Percentiles rank a stretch among this genome's conserved stretches.
phyloP scores from a whole-genome alignment of 768 basidiomycete species.

The Aureoboletus auriporus region DNA sequence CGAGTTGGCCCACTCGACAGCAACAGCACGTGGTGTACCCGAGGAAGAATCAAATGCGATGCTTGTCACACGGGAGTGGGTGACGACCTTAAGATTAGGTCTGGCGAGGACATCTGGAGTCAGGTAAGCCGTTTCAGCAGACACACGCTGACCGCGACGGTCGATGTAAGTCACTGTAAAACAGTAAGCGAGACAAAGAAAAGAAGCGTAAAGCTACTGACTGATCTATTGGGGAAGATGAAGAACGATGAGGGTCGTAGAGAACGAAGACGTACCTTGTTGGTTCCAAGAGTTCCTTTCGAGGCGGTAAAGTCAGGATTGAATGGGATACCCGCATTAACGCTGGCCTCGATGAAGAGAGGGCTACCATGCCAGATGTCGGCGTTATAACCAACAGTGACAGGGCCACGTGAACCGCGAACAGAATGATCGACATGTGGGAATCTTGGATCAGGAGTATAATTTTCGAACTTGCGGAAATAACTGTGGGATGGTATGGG shows the following conservation, averaged over 20 bases:
- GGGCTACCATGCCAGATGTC: constrained; percentile 41
- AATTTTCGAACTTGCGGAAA: constrained; percentile 65
- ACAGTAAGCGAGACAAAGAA: constrained; percentile 1
- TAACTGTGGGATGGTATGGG: constrained; percentile 41
- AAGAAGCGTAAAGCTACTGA: constrained; percentile 19
- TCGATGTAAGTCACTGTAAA: constrained; percentile 64
- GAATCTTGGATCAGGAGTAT: constrained; percentile 45
- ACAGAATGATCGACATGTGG: constrained; percentile 43
- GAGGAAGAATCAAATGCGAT: constrained; percentile 48
- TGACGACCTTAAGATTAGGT: constrained; percentile 61
- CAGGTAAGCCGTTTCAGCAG: constrained; percentile 64
- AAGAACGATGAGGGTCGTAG: not conserved
- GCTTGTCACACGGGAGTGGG: constrained; percentile 52
- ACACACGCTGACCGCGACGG: constrained; percentile 47
- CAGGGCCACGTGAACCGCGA: constrained; percentile 52
- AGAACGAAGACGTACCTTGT: constrained; percentile 41
- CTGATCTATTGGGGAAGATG: constrained; percentile 34
- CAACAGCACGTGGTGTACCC: constrained; percentile 45
- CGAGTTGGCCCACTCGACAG: constrained; percentile 55
- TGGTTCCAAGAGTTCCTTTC: constrained; percentile 55
- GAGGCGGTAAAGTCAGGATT: constrained; percentile 55
- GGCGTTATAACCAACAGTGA: constrained; percentile 56
- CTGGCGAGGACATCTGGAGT: constrained; percentile 59
- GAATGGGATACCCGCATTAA: constrained; percentile 47
- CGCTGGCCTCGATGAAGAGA: constrained; percentile 54